These are phyloP conservation scores for Fragilariopsis cylindrus DNA, from an alignment of 108 stramenopile species.

Conservation along the genomic window DNA sequence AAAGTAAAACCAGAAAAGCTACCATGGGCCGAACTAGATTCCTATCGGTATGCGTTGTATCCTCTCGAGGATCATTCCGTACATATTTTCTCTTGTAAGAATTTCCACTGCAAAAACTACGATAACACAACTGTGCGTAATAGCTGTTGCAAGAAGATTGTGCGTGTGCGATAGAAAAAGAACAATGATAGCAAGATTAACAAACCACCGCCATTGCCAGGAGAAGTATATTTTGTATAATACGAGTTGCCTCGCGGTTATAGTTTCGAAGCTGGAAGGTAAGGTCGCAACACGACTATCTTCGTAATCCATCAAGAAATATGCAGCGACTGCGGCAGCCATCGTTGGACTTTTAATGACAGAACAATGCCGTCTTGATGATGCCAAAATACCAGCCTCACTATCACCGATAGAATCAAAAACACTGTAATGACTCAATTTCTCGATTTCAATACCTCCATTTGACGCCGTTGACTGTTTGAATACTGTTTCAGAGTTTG, in stretches of 20 bases:
- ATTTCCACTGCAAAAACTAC: slow-evolving; percentile 32
- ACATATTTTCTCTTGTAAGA: slow-evolving; percentile 26
- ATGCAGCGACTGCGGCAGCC: slow-evolving; percentile 37
- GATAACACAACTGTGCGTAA: slow-evolving; percentile 30
- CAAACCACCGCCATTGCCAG: slow-evolving; percentile 22
- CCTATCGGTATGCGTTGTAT: slow-evolving; percentile 27
- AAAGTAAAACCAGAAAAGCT: slow-evolving; percentile 36
- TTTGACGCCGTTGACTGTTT: background rate
- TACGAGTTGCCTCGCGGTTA: slow-evolving; percentile 32
- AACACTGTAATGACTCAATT: background rate
- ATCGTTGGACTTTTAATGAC: background rate
- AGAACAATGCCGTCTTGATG: background rate
- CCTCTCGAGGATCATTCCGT: slow-evolving; percentile 16
- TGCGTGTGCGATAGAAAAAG: slow-evolving; percentile 32
- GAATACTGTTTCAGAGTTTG: background rate
- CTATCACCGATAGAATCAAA: background rate
- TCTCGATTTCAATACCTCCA: too few relatives aligned
- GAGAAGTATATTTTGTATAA: slow-evolving; percentile 28
- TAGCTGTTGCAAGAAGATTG: slow-evolving; percentile 11
- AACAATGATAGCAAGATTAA: slow-evolving; percentile 33
- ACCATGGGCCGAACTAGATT: slow-evolving; percentile 33
- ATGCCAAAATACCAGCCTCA: background rate
- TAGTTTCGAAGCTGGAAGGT: slow-evolving; percentile 29
- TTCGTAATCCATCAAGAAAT: slow-evolving; percentile 53
- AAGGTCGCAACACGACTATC: slow-evolving; percentile 36